A percentile compares a stretch with the other conserved stretches of the same genome.
Evolutionary conservation across 352 stramenopile genomes (phyloP).

Genomic region (Globisporangium sylvaticum): DNA sequence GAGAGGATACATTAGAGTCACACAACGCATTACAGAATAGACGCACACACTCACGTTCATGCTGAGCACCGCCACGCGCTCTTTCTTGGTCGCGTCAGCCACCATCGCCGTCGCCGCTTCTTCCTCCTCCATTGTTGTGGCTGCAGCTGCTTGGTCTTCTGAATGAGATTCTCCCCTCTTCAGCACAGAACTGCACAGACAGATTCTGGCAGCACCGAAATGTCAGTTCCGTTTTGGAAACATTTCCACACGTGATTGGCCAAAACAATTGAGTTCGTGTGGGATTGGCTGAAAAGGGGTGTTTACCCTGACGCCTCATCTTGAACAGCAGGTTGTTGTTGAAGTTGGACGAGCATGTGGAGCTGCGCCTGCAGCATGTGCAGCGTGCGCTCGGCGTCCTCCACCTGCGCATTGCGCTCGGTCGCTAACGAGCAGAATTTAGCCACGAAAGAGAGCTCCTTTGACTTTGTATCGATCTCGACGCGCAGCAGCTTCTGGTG

Average conservation of each 20-base stretch:
- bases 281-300: slow-evolving; percentile 18
- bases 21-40: neutral
- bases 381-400: slow-evolving; percentile 41
- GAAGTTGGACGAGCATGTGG: slow-evolving; percentile 8
- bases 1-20: neutral
- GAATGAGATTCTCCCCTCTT: neutral
- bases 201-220: neutral
- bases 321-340: neutral
- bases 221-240: slow-evolving; percentile 19
- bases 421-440: slow-evolving; percentile 35
- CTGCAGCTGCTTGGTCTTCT: neutral
- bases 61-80: slow-evolving; percentile 64
- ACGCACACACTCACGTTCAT: slow-evolving; percentile 49
- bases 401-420: slow-evolving; percentile 28
- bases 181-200: neutral
- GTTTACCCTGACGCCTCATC: neutral
- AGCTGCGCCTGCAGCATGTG: slow-evolving; percentile 36
- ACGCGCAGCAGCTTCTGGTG: slow-evolving; percentile 42
- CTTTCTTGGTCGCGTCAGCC: slow-evolving; percentile 16
- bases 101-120: slow-evolving; percentile 3
- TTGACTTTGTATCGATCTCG: slow-evolving; percentile 27
- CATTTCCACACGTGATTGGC: slow-evolving; percentile 1
- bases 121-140: neutral
- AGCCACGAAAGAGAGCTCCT: slow-evolving; percentile 30
- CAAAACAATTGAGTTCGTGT: neutral